phyloP scores from a whole-genome alignment of 805 yeast genomes.

The Scheffersomyces stipitis region DNA sequence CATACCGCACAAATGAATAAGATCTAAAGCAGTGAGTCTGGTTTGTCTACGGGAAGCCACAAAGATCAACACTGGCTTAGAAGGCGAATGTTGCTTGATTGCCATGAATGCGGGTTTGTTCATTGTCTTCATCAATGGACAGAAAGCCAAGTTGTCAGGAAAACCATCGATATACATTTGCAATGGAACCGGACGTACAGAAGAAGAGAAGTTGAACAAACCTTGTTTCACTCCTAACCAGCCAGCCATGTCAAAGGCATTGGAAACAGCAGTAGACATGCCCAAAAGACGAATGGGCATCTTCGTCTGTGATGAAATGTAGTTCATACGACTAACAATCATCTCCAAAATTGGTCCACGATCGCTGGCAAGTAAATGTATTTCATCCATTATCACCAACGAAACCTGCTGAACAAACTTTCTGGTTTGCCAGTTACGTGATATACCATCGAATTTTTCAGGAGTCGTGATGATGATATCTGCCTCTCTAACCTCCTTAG shows the following conservation, averaged over 20 bases:
- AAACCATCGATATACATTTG: conserved; percentile 88
- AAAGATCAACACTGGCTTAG: conserved; percentile 79
- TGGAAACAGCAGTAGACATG: conserved; percentile 83
- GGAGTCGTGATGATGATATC: conserved; percentile 82
- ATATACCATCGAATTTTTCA: conserved; percentile 84
- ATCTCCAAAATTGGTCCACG: conserved; percentile 85
- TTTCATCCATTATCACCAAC: conserved; percentile 81
- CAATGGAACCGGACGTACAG: conserved; percentile 82
- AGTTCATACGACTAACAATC: conserved; percentile 87
- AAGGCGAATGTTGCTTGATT: conserved; percentile 85
- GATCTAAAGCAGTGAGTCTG: conserved; percentile 73
- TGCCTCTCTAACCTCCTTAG: conserved; percentile 62
- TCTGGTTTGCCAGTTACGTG: conserved; percentile 82
- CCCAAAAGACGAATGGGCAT: conserved; percentile 68
- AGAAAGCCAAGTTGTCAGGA: conserved; percentile 77
- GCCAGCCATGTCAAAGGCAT: conserved; percentile 82
- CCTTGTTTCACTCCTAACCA: conserved; percentile 80
- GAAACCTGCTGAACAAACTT: conserved; percentile 74
- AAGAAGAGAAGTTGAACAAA: conserved; percentile 74
- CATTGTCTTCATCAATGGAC: conserved; percentile 85
- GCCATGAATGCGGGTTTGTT: conserved; percentile 91
- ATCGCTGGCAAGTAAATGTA: conserved; percentile 79
- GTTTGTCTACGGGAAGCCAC: conserved; percentile 86
- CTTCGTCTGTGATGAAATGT: conserved; percentile 59
- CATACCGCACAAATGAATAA: conserved; percentile 76